Evolutionary conservation across 2,329 filamentous ascomycete species (phyloP).

Genomic region (Sporothrix schenckii): DNA sequence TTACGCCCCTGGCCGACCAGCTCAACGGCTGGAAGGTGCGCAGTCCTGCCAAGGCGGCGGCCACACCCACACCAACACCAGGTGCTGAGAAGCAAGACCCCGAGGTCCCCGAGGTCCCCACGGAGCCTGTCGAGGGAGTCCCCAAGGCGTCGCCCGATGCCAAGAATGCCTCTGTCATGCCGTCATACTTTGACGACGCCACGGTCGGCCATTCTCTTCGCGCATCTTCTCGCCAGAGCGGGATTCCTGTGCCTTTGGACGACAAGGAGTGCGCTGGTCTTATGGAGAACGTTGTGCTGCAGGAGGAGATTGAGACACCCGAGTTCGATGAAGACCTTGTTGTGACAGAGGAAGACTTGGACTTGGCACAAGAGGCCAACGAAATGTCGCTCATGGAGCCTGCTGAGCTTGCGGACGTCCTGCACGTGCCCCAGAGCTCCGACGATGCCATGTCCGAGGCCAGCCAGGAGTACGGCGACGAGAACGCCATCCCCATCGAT

Average conservation of each 20-base stretch:
- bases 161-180: slow-evolving; percentile 47
- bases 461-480: slow-evolving; percentile 68
- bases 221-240: slow-evolving; percentile 26
- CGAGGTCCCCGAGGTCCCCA: slow-evolving; percentile 37
- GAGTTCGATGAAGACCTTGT: slow-evolving; percentile 53
- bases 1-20: slow-evolving; percentile 66
- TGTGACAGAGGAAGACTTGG: slow-evolving; percentile 60
- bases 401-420: slow-evolving; percentile 45
- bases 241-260: slow-evolving; percentile 36
- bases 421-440: slow-evolving; percentile 40
- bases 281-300: slow-evolving; percentile 28
- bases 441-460: slow-evolving; percentile 61
- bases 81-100: slow-evolving; percentile 37
- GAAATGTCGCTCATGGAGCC: slow-evolving; percentile 61
- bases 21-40: slow-evolving; percentile 65
- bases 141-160: not conserved
- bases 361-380: slow-evolving; percentile 60
- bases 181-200: slow-evolving; percentile 64
- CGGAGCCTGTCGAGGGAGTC: slow-evolving; percentile 35
- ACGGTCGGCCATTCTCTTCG: slow-evolving; percentile 50
- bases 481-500: slow-evolving; percentile 63
- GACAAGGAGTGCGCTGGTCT: slow-evolving; percentile 17
- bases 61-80: slow-evolving; percentile 28
- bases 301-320: slow-evolving; percentile 40
- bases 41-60: slow-evolving; percentile 54